phyloP scores from a whole-genome alignment of 805 yeast species.

The Lipomyces chichibuensis region DNA sequence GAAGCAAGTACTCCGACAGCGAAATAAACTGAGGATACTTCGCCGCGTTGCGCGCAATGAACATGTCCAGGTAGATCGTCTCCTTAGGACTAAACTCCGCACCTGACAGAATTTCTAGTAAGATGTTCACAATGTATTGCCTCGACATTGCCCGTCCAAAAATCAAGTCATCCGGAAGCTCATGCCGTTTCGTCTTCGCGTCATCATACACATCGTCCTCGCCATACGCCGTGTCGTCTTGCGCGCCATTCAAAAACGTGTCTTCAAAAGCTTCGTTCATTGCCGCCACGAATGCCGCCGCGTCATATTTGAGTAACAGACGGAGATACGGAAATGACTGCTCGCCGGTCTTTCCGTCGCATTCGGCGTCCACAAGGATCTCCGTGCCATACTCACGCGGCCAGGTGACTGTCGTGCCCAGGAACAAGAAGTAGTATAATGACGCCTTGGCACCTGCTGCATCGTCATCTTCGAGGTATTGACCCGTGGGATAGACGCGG shows the following conservation, averaged over 20 bases:
- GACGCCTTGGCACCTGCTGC: slow-evolving; percentile 52
- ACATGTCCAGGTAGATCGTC: slow-evolving; percentile 56
- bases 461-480: slow-evolving; percentile 47
- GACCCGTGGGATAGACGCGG: slow-evolving; percentile 76
- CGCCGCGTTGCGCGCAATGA: slow-evolving; percentile 77
- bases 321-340: slow-evolving; percentile 73
- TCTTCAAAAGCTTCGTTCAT: slow-evolving; percentile 87
- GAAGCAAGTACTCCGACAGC: slow-evolving; percentile 62
- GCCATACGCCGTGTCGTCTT: slow-evolving; percentile 45
- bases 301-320: slow-evolving; percentile 57
- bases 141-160: slow-evolving; percentile 55
- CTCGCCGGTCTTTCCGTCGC: slow-evolving; percentile 44
- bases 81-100: slow-evolving; percentile 30
- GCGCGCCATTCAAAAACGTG: slow-evolving; percentile 63
- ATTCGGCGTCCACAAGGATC: slow-evolving; percentile 42
- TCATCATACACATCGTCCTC: slow-evolving; percentile 35
- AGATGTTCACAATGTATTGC: slow-evolving; percentile 75
- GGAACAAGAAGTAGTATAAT: slow-evolving; percentile 62
- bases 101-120: slow-evolving; percentile 59
- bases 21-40: slow-evolving; percentile 83
- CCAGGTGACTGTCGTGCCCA: slow-evolving; percentile 53
- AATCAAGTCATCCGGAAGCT: slow-evolving; percentile 30
- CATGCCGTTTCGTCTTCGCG: slow-evolving; percentile 17
- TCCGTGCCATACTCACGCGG: slow-evolving; percentile 48
- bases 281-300: slow-evolving; percentile 64